Conservation (phyloP, 2,329 filamentous ascomycete species). For the Stachybotrys echinatus region DNA sequence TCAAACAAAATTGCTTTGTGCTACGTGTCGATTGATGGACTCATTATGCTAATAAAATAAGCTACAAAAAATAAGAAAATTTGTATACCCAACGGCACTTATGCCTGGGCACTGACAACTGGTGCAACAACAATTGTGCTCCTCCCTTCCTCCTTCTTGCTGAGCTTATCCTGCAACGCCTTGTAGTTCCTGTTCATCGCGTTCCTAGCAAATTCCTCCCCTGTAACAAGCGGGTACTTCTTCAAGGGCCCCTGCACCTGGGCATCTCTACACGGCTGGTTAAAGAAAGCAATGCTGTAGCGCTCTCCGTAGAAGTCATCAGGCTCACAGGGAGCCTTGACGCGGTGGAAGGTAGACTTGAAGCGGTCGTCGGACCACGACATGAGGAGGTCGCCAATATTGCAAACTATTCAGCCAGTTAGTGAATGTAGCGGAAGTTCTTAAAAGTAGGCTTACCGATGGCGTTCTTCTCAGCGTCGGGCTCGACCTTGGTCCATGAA, state of each 20-base stretch:
- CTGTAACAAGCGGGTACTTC: conserved; percentile 58
- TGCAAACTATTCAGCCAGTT: conserved; percentile 52
- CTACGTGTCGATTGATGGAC: too few species aligned
- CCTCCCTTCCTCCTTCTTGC: background rate
- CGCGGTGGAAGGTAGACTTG: conserved; percentile 61
- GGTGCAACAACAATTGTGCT: too few species aligned
- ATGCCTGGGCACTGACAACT: too few species aligned
- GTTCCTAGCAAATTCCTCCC: conserved; percentile 48
- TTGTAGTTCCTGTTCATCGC: conserved; percentile 9
- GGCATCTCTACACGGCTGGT: conserved; percentile 54
- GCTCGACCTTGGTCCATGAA: conserved; percentile 58
- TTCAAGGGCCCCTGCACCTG: conserved; percentile 54
- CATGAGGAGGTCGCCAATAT: conserved; percentile 63
- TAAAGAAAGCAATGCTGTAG: conserved; percentile 63
- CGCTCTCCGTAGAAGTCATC: conserved; percentile 53
- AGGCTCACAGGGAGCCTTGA: conserved; percentile 53
- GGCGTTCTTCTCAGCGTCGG: conserved; percentile 25
- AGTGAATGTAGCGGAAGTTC: background rate
- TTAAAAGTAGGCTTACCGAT: background rate
- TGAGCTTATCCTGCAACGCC: conserved; percentile 2
- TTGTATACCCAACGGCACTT: too few species aligned
- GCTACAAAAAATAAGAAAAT: too few species aligned
- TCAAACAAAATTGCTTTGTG: too few species aligned
- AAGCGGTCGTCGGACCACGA: conserved; percentile 62
- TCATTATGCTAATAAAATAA: too few species aligned